Evolutionary conservation across 352 stramenopile genomes (phyloP), one percentile per base, ranked within the genome.

Genomic region (Globisporangium megalacanthum): DNA sequence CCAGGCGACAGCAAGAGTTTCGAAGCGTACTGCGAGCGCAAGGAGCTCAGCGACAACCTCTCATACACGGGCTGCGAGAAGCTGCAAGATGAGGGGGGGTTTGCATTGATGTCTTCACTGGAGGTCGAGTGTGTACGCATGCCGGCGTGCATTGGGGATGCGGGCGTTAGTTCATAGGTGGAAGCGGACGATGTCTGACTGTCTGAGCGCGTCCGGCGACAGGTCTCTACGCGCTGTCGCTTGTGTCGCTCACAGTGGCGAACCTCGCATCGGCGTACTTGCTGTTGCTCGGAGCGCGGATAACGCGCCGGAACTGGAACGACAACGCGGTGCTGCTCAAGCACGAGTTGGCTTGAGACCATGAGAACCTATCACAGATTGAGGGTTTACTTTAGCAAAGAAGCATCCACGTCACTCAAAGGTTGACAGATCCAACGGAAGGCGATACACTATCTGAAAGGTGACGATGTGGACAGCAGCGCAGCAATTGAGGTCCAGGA

Each of bases 141-240:
- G 35, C 33, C 5, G 33, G 33, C 8, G 33, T 37, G 33, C 33
- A 8, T 8, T 39, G 35, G 35, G 50, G 33, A 44, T 22, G n/a
- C 41, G 48, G 1, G 11, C 22, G 39, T 44, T 14, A n/a, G 8
- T 36, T 31, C 46, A 11, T 29, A 19, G 35, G 14, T 8, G 15
- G 42, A 48, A 48, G 14, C 6, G 19, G 15, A 3, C 47, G 6
- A 19, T 37, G 11, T 52, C 22, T 37, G 11, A 22, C 19, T 11
- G 31, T 57, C 3, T 46, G 39, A 10, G 9, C 15, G 39, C 39
- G 3, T 20, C 13, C 15, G 41, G 13, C 7, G 17, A 4, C 47
- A 81, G 69, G 56, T 3, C 58, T 81, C 44, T 81, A 78, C 22
- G 72, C 72, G 31, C 45, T 81, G 1, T 81, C 72, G 22, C 62